These are phyloP conservation scores for Claviceps sp. DNA, from an alignment of 2,329 filamentous ascomycete genomes.

Conservation along the genomic window DNA sequence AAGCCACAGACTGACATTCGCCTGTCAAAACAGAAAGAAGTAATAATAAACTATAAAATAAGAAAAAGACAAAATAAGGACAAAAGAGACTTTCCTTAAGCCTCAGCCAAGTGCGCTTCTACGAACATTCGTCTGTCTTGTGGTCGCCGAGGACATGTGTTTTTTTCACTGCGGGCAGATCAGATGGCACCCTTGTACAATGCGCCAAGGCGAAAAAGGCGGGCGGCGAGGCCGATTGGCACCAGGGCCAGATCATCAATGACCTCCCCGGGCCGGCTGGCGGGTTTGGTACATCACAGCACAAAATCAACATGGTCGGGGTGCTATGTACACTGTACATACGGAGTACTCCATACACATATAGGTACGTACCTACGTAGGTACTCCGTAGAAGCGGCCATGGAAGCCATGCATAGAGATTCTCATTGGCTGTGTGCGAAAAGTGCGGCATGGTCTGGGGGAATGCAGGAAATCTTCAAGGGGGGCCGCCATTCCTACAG, in stretches of 20 bases:
- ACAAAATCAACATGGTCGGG: no score
- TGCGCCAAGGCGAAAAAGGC: neutral
- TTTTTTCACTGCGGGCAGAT: neutral
- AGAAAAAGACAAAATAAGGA: neutral
- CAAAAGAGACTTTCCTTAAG: no score
- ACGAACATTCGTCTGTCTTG: no score
- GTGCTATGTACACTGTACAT: no score
- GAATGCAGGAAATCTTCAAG: neutral
- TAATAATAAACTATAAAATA: neutral
- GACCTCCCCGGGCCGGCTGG: no score
- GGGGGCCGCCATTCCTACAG: constrained; percentile 5
- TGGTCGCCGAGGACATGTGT: neutral
- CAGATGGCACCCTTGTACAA: neutral
- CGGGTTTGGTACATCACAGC: no score
- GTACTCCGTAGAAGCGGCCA: neutral
- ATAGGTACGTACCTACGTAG: no score
- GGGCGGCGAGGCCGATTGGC: constrained; percentile 3
- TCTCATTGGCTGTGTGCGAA: neutral
- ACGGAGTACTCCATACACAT: no score
- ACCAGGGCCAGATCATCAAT: neutral
- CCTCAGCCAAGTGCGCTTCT: no score
- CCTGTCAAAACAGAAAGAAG: neutral
- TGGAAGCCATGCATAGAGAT: neutral
- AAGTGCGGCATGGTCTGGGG: constrained; percentile 1
- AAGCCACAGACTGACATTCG: neutral